These are phyloP conservation scores for Moniliophthora roreri DNA, from an alignment of 1,284 basidiomycete genomes.

Conservation along the genomic window DNA sequence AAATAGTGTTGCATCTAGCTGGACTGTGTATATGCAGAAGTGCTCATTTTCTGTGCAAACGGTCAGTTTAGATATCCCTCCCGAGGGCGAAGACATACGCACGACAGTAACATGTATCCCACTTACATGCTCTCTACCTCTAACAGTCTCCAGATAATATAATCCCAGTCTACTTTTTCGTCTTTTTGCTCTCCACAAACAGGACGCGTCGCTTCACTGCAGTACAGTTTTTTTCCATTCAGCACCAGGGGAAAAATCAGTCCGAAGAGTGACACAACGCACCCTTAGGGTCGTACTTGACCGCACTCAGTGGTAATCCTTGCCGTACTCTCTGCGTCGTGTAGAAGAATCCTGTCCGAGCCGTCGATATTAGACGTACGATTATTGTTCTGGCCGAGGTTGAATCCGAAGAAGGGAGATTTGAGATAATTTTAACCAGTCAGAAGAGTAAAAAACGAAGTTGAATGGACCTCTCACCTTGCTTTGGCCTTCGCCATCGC, in stretches of 20 bases:
- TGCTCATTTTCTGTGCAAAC: too few relatives aligned
- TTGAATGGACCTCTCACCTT: constrained; percentile 26
- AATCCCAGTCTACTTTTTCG: constrained; percentile 51
- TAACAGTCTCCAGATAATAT: too few relatives aligned
- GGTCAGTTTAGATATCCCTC: too few relatives aligned
- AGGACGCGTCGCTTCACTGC: constrained; percentile 72
- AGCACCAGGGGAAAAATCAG: neutral
- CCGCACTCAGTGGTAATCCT: constrained; percentile 73
- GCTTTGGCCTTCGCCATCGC: constrained; percentile 32
- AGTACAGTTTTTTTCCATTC: neutral
- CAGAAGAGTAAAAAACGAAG: neutral
- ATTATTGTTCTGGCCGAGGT: constrained; percentile 82
- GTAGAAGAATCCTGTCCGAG: constrained; percentile 90
- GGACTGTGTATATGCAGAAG: too few relatives aligned
- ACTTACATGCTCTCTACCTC: too few relatives aligned
- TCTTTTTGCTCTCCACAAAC: constrained; percentile 79
- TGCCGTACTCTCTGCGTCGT: constrained; percentile 73
- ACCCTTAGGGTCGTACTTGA: constrained; percentile 91
- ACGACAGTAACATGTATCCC: too few relatives aligned
- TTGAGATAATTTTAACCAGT: neutral
- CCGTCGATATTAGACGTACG: constrained; percentile 84
- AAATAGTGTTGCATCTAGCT: too few relatives aligned
- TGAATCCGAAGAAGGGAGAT: neutral
- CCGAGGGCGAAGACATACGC: too few relatives aligned
- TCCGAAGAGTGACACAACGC: constrained; percentile 24